Evolutionary conservation across 768 basidiomycete genomes (phyloP), one percentile per base, ranked within the genome.

Genomic region (Lentinula sp.): DNA sequence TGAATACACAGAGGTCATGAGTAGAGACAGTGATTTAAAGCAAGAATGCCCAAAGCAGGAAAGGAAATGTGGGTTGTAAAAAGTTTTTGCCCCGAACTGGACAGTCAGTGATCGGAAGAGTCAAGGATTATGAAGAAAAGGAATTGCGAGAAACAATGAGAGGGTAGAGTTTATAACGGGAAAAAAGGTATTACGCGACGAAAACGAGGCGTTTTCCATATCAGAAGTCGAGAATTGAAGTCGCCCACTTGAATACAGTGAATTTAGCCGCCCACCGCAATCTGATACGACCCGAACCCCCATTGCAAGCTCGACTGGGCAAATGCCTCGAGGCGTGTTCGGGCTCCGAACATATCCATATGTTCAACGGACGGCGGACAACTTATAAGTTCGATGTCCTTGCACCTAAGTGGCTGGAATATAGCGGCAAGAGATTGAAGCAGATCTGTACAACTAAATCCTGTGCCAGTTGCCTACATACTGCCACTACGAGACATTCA

Each of bases 11-110:
- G 36, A 37, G 16, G 59, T 60, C 50, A 60, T 52, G 23, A 50
- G 59, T 60, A 60, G 41, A 60, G 59, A 60, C 58, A 50, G 58
- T 48, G 12, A 18, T 60, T 32, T 33, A 16, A 45, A 49, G 18
- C 18, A 45, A 46, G 10, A 32, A 49, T 35, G 37, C 8, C 42
- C 23, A n/a, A 36, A 51, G 35, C n/a, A 37, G 32, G 18, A 32
- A 39, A 10, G 45, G 51, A 36, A 59, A 20, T 12, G 16, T 57
- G 36, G 33, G 23, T 33, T n/a, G 43, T 45, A 23, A 57, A 57
- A 43, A n/a, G 55, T 42, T 45, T 57, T 15, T 57, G 41, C 28
- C 28, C 28, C 28, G 28, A 28, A 28, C 28, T 28, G 28, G 2
- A 42, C 18, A n/a, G 42, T 10, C 18, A n/a, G 42, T 10, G 39